Evolutionary conservation across 305 asterid genomes (phyloP).

Genomic region (Solanum chacoense): DNA sequence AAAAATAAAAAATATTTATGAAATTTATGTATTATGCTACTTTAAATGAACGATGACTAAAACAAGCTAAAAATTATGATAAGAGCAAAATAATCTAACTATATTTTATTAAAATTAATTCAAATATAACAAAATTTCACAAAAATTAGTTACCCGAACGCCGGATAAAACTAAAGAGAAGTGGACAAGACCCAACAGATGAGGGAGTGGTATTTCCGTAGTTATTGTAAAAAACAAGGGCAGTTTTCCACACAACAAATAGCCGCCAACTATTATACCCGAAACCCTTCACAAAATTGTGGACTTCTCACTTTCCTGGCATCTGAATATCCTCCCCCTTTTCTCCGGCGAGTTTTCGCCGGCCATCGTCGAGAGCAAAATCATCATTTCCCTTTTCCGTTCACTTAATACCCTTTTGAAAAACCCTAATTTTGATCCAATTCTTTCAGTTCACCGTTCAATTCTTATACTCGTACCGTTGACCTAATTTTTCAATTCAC

Average conservation of each 20-base stretch:
- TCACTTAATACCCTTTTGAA: background rate
- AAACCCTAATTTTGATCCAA: background rate
- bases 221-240: background rate
- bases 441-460: background rate
- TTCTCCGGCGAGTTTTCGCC: background rate
- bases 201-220: background rate
- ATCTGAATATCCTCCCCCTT: background rate
- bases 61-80: background rate
- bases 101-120: background rate
- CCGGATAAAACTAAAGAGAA: background rate
- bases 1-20: too few species aligned
- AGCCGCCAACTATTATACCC: conserved; percentile 3
- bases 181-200: background rate
- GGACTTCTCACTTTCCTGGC: background rate
- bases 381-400: background rate
- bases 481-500: conserved; percentile 36
- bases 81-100: background rate
- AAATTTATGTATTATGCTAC: too few species aligned
- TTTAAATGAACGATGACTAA: background rate
- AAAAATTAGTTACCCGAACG: background rate
- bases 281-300: background rate
- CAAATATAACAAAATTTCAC: background rate
- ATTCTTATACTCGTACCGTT: background rate
- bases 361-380: background rate
- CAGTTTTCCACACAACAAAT: too few species aligned